Evolutionary conservation across 768 basidiomycete genomes (phyloP).

Genomic region (Mycena leptocephala): DNA sequence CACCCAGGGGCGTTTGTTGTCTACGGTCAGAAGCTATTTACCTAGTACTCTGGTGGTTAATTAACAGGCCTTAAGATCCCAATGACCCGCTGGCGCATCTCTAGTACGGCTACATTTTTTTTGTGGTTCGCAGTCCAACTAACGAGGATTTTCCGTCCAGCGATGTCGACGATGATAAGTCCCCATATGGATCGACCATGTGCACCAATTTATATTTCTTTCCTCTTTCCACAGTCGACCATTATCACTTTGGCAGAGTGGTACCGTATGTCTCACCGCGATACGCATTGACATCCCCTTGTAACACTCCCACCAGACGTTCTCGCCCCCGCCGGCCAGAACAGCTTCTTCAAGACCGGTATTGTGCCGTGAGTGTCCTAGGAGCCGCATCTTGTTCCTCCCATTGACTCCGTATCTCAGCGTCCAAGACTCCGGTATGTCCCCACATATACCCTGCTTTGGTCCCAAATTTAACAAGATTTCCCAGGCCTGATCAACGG

Average conservation of each 20-base stretch:
- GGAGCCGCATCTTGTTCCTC: background rate
- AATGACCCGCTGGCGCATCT: conserved; percentile 53
- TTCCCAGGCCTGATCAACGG: conserved; percentile 60
- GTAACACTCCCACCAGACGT: conserved; percentile 23
- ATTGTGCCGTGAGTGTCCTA: conserved; percentile 40
- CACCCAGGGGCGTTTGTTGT: conserved; percentile 28
- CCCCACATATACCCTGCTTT: background rate
- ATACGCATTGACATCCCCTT: background rate
- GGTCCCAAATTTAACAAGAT: background rate
- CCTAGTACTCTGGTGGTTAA: too few relatives aligned
- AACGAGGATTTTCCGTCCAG: background rate
- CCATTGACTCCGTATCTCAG: conserved; percentile 9
- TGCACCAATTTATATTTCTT: conserved; percentile 26
- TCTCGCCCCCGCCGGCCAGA: conserved; percentile 52
- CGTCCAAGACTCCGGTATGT: conserved; percentile 53
- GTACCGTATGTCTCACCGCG: conserved; percentile 24
- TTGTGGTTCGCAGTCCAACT: background rate
- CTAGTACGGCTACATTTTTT: conserved; percentile 40
- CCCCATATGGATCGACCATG: background rate
- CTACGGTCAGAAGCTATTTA: conserved; percentile 9
- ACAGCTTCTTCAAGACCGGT: conserved; percentile 49
- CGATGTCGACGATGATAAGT: conserved; percentile 58
- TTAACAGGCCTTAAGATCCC: conserved; percentile 44
- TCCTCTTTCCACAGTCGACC: conserved; percentile 40
- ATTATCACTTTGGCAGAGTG: conserved; percentile 57